Conservation (phyloP, 208 protist species). For the Porcisia deanei region DNA sequence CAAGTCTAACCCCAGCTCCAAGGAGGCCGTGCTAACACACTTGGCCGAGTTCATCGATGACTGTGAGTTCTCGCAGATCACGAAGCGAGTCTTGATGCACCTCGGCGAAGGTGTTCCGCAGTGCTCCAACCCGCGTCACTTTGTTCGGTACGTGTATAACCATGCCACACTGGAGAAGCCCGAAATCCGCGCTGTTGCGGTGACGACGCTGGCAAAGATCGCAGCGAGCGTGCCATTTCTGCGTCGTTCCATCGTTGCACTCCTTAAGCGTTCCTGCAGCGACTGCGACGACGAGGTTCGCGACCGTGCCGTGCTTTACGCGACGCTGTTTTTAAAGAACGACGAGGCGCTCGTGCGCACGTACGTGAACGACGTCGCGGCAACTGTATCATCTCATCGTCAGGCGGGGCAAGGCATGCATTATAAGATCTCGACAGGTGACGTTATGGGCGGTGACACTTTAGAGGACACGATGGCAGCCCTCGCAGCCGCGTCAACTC, state of each 20-base stretch:
- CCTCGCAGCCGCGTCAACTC: conserved; percentile 11
- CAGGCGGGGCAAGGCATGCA: conserved; percentile 12
- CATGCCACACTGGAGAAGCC: conserved; percentile 94
- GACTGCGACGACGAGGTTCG: conserved; percentile 99
- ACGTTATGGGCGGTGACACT: conserved; percentile 4
- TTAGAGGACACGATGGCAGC: conserved; percentile 23
- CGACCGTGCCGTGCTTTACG: conserved; percentile 96
- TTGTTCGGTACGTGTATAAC: conserved; percentile 98
- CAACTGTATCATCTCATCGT: conserved; percentile 46
- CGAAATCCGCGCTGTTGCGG: conserved; percentile 94
- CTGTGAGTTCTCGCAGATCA: conserved; percentile 97
- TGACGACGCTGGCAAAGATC: conserved; percentile 98
- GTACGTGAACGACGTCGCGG: conserved; percentile 77
- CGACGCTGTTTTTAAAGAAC: conserved; percentile 80
- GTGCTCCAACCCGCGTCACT: conserved; percentile 84
- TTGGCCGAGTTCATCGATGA: conserved; percentile 99
- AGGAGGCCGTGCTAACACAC: conserved; percentile 92
- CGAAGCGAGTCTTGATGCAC: conserved; percentile 95
- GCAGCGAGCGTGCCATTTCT: conserved; percentile 89
- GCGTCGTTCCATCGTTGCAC: conserved; percentile 81
- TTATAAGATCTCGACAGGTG: conserved; percentile 2
- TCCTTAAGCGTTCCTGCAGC: conserved; percentile 90
- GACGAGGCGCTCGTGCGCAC: conserved; percentile 66
- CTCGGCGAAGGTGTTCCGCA: conserved; percentile 96
- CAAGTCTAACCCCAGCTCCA: conserved; percentile 85